phyloP scores from a whole-genome alignment of 345 rosid genomes.

The Eucalyptus microcorys region DNA sequence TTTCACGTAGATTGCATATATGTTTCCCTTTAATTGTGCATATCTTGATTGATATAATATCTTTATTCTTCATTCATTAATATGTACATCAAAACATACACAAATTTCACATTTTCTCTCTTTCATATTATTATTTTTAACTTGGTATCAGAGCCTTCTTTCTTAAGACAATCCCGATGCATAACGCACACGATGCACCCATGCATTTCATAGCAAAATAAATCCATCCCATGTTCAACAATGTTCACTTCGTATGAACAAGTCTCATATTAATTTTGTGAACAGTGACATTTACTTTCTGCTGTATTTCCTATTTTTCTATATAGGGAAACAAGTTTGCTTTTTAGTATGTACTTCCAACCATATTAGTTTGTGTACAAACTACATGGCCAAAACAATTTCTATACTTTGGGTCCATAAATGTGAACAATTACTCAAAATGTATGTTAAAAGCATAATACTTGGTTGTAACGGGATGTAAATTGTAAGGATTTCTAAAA shows the following conservation, averaged over 20 bases:
- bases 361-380: neutral
- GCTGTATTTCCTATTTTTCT: neutral
- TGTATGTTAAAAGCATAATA: neutral
- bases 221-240: neutral
- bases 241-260: too few species aligned
- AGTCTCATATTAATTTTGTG: neutral
- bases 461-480: neutral
- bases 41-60: too few species aligned
- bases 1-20: neutral
- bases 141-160: neutral
- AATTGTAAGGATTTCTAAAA: conserved; percentile 75
- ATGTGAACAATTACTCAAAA: neutral
- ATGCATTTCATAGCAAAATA: neutral
- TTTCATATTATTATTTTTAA: too few species aligned
- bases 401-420: neutral
- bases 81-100: neutral
- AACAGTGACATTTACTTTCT: neutral
- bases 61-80: neutral
- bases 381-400: neutral
- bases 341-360: neutral
- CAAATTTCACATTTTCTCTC: neutral
- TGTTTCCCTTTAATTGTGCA: neutral
- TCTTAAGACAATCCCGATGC: neutral
- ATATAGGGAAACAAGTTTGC: neutral
- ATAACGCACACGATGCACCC: accelerated